Conservation (phyloP, 257 asterid species). For the Salvia miltiorrhiza region DNA sequence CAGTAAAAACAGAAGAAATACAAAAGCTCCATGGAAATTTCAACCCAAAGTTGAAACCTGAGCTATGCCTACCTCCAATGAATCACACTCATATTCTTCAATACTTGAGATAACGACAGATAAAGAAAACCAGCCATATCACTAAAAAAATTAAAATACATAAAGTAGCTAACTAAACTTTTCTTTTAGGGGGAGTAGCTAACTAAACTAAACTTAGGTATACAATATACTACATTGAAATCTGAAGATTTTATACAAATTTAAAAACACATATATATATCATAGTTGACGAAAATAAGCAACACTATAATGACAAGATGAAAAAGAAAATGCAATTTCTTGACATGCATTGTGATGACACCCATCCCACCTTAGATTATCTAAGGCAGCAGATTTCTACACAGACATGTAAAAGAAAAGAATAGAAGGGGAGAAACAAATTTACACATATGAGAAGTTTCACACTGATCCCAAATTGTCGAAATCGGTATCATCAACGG, state of each 20-base stretch:
- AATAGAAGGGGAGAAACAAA: neutral
- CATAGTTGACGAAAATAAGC: constrained; percentile 2
- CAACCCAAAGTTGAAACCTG: neutral
- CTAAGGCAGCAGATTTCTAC: constrained; percentile 12
- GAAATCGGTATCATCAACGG: constrained; percentile 59
- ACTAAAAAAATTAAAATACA: no score
- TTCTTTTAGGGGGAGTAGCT: no score
- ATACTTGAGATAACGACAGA: neutral
- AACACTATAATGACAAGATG: neutral
- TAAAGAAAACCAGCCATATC: neutral
- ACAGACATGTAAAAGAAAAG: constrained; percentile 9
- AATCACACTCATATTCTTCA: neutral
- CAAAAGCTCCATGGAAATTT: no score
- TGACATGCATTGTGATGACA: neutral
- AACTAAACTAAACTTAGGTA: no score
- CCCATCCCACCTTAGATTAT: neutral
- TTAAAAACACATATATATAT: neutral
- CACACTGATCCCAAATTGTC: constrained; percentile 44
- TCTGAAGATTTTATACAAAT: neutral
- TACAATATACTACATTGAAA: neutral
- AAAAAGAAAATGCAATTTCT: neutral
- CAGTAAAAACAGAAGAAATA: no score
- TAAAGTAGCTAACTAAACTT: no score
- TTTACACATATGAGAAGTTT: constrained; percentile 29
- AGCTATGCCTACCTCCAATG: neutral